A percentile compares a stretch with the other conserved stretches of the same genome.
These are phyloP conservation scores for Colletotrichum godetiae DNA, from an alignment of 2,329 filamentous ascomycete species.

Conservation along the genomic window DNA sequence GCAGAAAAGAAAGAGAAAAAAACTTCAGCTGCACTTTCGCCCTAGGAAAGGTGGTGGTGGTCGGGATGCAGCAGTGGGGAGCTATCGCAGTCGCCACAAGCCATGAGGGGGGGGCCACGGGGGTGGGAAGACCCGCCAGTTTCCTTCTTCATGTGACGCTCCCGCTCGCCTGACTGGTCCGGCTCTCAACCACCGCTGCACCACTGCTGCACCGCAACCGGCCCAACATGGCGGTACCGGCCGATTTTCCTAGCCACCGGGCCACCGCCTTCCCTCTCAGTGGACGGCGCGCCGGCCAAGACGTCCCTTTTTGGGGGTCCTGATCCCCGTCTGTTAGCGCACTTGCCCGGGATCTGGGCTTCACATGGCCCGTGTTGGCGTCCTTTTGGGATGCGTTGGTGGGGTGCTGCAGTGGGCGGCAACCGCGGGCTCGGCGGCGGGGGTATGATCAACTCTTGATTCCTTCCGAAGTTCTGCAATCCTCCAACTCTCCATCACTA, in stretches of 20 bases:
- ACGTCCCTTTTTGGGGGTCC: constrained; percentile 1
- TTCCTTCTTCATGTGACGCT: constrained; percentile 26
- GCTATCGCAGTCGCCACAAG: constrained; percentile 28
- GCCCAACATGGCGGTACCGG: constrained; percentile 30
- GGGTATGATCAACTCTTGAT: not conserved
- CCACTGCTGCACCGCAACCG: constrained; percentile 22
- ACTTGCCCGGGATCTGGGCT: constrained; percentile 21
- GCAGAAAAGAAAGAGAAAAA: not conserved
- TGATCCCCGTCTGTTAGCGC: constrained; percentile 22
- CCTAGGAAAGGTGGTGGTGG: constrained; percentile 12
- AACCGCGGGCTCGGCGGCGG: constrained; percentile 5
- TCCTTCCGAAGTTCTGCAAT: not conserved
- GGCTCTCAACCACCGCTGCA: not conserved
- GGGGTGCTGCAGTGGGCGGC: constrained; percentile 5
- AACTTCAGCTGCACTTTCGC: constrained; percentile 20
- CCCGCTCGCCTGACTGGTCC: constrained; percentile 23
- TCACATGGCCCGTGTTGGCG: constrained; percentile 33
- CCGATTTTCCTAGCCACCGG: constrained; percentile 5
- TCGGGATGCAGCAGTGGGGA: constrained; percentile 17
- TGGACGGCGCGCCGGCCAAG: constrained; percentile 25
- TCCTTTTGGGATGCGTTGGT: not conserved
- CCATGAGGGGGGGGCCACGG: not conserved
- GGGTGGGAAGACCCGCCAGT: not conserved
- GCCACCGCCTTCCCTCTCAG: not conserved
- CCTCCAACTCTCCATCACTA: not conserved